Evolutionary conservation across 2,329 filamentous ascomycete species (phyloP).

Genomic region (Aspergillus caelatus): DNA sequence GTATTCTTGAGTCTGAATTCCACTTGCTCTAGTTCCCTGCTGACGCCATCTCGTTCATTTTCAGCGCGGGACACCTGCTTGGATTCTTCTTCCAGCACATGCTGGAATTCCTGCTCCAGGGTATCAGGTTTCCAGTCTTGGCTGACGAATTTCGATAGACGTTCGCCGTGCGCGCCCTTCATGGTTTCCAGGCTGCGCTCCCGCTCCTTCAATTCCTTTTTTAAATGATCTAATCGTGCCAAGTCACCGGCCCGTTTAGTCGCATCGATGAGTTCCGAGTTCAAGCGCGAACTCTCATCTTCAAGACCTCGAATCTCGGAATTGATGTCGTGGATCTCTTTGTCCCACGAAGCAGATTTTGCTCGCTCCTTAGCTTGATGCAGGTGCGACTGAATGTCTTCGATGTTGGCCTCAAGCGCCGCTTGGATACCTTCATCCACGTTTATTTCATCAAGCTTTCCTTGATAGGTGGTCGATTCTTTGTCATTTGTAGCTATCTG

Average conservation of each 20-base stretch:
- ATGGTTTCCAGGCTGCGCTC: constrained; percentile 77
- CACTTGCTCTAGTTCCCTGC: constrained; percentile 73
- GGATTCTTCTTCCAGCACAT: constrained; percentile 60
- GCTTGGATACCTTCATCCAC: constrained; percentile 85
- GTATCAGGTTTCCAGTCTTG: constrained; percentile 68
- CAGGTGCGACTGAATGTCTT: constrained; percentile 68
- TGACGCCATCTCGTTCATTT: constrained; percentile 69
- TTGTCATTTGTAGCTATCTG: constrained; percentile 74
- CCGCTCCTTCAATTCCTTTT: constrained; percentile 75
- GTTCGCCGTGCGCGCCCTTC: constrained; percentile 71
- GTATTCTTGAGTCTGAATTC: constrained; percentile 71
- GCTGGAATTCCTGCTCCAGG: constrained; percentile 72
- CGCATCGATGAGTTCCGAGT: constrained; percentile 79
- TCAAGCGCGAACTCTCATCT: constrained; percentile 70
- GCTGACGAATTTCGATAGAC: constrained; percentile 68
- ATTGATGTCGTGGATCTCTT: constrained; percentile 68
- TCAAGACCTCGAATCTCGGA: constrained; percentile 70
- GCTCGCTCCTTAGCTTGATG: constrained; percentile 65
- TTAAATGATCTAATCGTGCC: constrained; percentile 80
- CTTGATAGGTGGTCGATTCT: constrained; percentile 67
- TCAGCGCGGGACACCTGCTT: constrained; percentile 66
- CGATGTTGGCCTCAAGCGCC: constrained; percentile 71
- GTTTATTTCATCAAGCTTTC: constrained; percentile 70
- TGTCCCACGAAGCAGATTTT: constrained; percentile 68
- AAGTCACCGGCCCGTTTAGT: constrained; percentile 79